Conservation (phyloP, 139 green algal genomes). For the Diplosphaera chodatii region DNA sequence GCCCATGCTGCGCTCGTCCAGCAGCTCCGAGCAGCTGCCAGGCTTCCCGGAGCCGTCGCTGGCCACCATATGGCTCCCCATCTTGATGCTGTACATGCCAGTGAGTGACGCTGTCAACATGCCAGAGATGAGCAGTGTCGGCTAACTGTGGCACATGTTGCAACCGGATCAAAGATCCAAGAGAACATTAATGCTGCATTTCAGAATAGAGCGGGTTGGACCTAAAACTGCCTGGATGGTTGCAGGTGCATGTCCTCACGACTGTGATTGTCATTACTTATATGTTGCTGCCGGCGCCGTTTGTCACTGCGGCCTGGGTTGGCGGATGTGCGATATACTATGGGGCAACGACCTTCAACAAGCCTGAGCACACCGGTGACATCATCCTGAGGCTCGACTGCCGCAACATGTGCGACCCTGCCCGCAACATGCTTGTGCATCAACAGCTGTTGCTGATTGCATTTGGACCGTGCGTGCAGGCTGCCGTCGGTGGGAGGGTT, state of each 20-base stretch:
- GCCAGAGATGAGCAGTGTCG: too few relatives aligned
- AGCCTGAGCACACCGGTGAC: constrained; percentile 70
- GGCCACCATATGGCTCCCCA: constrained; percentile 17
- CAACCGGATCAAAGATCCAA: too few relatives aligned
- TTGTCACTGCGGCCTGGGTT: constrained; percentile 30
- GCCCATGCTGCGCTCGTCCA: constrained; percentile 1
- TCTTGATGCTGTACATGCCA: constrained; percentile 24
- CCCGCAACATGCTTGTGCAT: too few relatives aligned
- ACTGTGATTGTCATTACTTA: constrained; percentile 21
- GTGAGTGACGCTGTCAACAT: too few relatives aligned
- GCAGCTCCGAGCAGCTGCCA: not conserved
- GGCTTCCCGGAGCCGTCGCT: not conserved
- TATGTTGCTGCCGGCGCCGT: constrained; percentile 21
- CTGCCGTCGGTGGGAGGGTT: constrained; percentile 47
- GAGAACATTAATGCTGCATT: too few relatives aligned
- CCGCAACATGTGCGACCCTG: too few relatives aligned
- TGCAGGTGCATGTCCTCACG: constrained; percentile 22
- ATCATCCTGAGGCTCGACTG: too few relatives aligned
- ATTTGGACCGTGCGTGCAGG: too few relatives aligned
- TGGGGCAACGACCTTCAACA: constrained; percentile 32
- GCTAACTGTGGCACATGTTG: too few relatives aligned
- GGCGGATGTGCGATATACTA: constrained; percentile 60
- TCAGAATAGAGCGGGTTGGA: too few relatives aligned
- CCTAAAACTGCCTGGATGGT: constrained; percentile 1
- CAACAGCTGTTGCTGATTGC: too few relatives aligned